These are phyloP conservation scores for Aegilops sharonensis DNA, from an alignment of 176 grass and related monocot species.

Conservation along the genomic window DNA sequence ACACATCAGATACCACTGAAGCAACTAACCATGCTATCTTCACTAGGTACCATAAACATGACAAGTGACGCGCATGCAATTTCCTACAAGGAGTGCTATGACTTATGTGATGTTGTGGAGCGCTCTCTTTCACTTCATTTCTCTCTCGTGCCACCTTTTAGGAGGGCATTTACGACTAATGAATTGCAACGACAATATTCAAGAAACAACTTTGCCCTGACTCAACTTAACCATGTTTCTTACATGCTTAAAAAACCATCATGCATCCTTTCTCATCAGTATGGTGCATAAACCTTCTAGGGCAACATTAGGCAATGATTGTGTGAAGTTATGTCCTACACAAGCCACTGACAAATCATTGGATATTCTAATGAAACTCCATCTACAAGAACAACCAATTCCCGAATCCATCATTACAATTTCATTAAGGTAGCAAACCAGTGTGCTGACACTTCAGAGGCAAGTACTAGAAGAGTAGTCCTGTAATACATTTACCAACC, in stretches of 20 bases:
- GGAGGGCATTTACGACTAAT: background rate
- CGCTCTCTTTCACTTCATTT: background rate
- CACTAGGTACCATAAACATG: background rate
- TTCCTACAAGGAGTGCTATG: background rate
- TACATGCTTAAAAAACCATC: background rate
- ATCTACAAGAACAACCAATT: background rate
- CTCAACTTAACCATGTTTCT: background rate
- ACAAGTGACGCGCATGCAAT: background rate
- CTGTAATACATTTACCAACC: background rate
- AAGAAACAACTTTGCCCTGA: background rate
- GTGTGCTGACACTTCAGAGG: background rate
- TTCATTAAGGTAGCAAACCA: background rate
- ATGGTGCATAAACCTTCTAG: too few relatives aligned
- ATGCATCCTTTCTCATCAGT: background rate
- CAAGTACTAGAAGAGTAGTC: background rate
- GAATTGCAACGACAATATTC: background rate
- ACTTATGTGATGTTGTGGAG: background rate
- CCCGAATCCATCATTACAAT: background rate
- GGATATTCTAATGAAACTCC: background rate
- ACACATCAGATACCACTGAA: background rate
- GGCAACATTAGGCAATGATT: background rate
- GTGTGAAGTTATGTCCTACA: background rate
- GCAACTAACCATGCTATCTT: background rate
- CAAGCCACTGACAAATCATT: background rate
- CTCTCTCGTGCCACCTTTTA: background rate